Base-by-base conservation (phyloP, 495 filamentous ascomycete species). In the Xeromyces bisporus region DNA sequence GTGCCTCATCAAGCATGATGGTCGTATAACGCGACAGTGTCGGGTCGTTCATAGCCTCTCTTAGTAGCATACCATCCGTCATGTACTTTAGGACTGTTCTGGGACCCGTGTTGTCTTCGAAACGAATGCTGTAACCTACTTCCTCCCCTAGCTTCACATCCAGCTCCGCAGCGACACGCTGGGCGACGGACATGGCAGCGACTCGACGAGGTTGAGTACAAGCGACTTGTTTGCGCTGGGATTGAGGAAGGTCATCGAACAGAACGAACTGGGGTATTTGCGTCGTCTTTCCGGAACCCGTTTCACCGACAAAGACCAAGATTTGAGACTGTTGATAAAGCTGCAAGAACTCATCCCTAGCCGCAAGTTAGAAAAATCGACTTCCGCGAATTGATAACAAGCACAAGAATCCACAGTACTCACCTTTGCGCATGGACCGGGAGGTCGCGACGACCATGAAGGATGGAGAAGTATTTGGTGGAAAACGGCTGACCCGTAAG, bases 161-260 rank as follows among this genome's bases (percentile, higher is more conserved):
- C 74, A 96, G 75, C 55, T 99, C 91, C 44, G 87, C 68, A 12
- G 91, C 86, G 11, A 99, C 91, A 79, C 91, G 89, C 51, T 96
- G 82, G 15, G 91, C 91, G 11, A 99, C 91, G 20, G 87, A 94
- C 91, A 94, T 96, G 38, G 91, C 91, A 23, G 91, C 91, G 26
- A 99, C 91, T 66, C 91, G 77, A 48, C 91, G 80, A 41, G 91
- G 91, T 53, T 99, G 89, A 4, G 89, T 99, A 69, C 89, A 99
- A 33, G 89, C 89, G 23, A 99, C 76, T 55, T 93, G 71, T 60
- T 93, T 94, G 43, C 64, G 58, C 42, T 78, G 70, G 20, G 70
- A 64, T 39, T 94, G 80, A 4, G 91, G 89, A 14, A 91, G 69
- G 57, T 99, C 91, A 60, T 99, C 91, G 64, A 78, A 94, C 9